phyloP scores from a whole-genome alignment of 1,139 yeast genomes.

The Kazachstania sp. region DNA sequence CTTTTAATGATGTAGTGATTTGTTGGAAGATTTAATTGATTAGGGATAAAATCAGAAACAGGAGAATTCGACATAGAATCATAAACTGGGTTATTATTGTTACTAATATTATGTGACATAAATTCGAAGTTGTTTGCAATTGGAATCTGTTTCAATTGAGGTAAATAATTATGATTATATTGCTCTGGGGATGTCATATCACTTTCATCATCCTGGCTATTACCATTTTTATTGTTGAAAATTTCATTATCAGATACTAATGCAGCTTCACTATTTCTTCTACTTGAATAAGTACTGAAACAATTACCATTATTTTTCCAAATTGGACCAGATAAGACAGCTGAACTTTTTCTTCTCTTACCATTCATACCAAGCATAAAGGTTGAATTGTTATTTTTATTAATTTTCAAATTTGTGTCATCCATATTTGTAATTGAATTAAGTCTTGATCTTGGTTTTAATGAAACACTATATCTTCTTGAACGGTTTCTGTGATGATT shows the following conservation, averaged over 20 bases:
- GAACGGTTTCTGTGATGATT: constrained; percentile 19
- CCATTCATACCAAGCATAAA: neutral
- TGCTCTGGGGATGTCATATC: neutral
- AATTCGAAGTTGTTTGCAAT: neutral
- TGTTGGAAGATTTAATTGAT: neutral
- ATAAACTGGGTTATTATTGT: constrained; percentile 4
- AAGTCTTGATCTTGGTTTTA: constrained; percentile 1
- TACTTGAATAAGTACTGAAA: neutral
- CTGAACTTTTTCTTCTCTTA: constrained; percentile 1
- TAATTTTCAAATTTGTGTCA: neutral
- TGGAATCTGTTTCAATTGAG: neutral
- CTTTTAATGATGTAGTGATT: neutral
- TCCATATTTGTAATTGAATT: neutral
- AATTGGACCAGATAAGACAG: constrained; percentile 9
- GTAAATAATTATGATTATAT: neutral
- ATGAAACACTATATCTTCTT: neutral
- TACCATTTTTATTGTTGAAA: neutral
- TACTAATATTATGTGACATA: neutral
- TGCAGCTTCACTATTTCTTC: neutral
- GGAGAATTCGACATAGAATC: constrained; percentile 7
- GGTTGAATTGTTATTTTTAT: neutral
- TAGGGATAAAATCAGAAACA: neutral
- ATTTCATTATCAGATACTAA: constrained; percentile 1
- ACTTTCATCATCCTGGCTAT: neutral
- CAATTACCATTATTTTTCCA: neutral